Conservation (phyloP, 345 rosid species). For the Nephelium lappaceum region DNA sequence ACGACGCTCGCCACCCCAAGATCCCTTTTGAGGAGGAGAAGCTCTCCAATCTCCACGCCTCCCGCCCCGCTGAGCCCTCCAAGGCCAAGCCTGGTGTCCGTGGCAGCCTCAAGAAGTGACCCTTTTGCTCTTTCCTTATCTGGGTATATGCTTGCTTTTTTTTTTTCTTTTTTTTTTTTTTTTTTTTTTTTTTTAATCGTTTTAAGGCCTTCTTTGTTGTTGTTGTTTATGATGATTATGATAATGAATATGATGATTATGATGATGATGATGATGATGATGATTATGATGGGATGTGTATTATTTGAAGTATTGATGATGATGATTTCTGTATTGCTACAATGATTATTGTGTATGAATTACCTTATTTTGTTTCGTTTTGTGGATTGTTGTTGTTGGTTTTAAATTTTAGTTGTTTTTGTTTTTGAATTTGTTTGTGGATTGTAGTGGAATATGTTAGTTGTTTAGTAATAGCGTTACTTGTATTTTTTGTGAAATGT, state of each 20-base stretch:
- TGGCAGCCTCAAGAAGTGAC: slow-evolving; percentile 59
- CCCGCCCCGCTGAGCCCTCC: slow-evolving; percentile 22
- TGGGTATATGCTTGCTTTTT: neutral
- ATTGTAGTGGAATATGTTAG: neutral
- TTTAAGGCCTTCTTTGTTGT: neutral
- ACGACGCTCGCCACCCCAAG: slow-evolving; percentile 87
- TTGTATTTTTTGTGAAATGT: too few relatives aligned
- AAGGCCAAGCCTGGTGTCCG: slow-evolving; percentile 54
- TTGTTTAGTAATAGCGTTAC: too few relatives aligned
- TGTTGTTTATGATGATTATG: neutral
- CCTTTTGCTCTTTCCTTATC: neutral
- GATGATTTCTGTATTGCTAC: too few relatives aligned
- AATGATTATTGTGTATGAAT: too few relatives aligned
- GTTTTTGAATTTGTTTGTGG: neutral
- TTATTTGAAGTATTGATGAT: neutral
- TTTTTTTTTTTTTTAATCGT: neutral
- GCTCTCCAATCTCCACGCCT: slow-evolving; percentile 64
- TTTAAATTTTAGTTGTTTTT: neutral
- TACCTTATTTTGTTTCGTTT: neutral
- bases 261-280: neutral
- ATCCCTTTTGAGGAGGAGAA: slow-evolving; percentile 70
- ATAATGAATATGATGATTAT: neutral
- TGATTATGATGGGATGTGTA: neutral
- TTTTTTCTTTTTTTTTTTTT: neutral
- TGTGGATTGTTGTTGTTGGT: neutral